A percentile compares a stretch with the other conserved stretches of the same genome.
phyloP scores from a whole-genome alignment of 805 yeast genomes.

The Saccharomycopsis amapae region DNA sequence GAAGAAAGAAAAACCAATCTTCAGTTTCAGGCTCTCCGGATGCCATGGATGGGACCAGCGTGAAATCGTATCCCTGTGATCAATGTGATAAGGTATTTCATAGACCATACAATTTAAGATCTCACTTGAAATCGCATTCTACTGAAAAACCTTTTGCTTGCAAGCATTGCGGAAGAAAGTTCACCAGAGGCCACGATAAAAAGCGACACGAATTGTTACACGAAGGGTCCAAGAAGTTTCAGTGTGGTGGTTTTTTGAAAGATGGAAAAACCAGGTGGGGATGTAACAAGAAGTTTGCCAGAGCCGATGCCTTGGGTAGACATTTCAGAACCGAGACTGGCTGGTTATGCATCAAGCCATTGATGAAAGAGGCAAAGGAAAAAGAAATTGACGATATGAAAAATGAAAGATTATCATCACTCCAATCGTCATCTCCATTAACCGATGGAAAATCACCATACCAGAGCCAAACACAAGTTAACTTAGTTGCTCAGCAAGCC shows the following conservation, averaged over 20 bases:
- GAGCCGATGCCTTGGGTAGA: conserved; percentile 71
- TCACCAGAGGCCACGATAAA: conserved; percentile 72
- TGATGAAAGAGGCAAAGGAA: conserved; percentile 45
- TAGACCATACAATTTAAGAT: conserved; percentile 71
- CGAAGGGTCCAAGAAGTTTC: conserved; percentile 62
- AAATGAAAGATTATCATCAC: background rate
- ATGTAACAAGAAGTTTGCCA: conserved; percentile 64
- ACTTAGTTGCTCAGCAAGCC: background rate
- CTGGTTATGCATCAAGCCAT: conserved; percentile 56
- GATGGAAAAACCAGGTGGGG: conserved; percentile 65
- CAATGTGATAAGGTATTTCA: conserved; percentile 71
- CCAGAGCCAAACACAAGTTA: background rate
- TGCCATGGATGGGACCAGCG: background rate
- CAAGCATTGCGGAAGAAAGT: conserved; percentile 53
- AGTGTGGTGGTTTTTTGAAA: conserved; percentile 53
- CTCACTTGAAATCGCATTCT: conserved; percentile 74
- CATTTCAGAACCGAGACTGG: conserved; percentile 76
- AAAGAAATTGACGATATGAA: background rate
- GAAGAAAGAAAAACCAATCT: conserved; percentile 5
- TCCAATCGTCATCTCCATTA: background rate
- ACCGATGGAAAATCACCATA: no score
- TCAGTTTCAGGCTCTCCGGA: background rate
- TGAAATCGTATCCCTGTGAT: conserved; percentile 40
- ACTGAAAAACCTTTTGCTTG: conserved; percentile 67
- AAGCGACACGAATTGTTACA: conserved; percentile 73